Evolutionary conservation across 73 alveolate species (phyloP), one percentile per base, ranked within the genome.

Genomic region (Paramecium tetraurelia): DNA sequence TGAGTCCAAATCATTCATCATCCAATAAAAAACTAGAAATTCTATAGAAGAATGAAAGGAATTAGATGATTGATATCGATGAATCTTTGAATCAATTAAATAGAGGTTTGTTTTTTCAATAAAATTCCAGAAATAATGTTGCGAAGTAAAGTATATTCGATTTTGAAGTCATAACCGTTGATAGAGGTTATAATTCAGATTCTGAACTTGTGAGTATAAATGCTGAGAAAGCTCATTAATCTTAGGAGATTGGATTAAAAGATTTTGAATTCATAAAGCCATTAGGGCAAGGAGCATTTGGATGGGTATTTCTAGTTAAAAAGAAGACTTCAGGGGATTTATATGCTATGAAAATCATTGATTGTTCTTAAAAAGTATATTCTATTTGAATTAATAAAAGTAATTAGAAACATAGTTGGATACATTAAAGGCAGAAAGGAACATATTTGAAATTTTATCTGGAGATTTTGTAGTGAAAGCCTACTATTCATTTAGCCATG

Each of bases 261-360:
- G 98, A 97, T 96, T 97, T 97, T 89, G 96, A 89, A 41, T 92
- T 93, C 53, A 68, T 90, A 22, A 94, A 94, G 77, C 95, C 95
- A 57, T 93, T 97, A 58, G 99, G 99, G 0, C 68, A 92, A 70
- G 99, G 99, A 21, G 96, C 98, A 31, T 97, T 89, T 93, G 99
- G 99, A n/a, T 93, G 95, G 93, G 99, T 97, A 35, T 96, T 92
- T 85, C 85, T 97, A 68, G 99, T 95, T 5, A 95, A 90, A 88
- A 96, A 96, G 93, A 95, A 92, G 70, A 92, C 93, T 36, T 85
- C 98, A 1, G 92, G 92, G 33, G 96, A 92, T 84, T 71, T 95
- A 38, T 96, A 92, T 93, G 99, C 99, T 36, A 98, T 98, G 99
- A 98, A 98, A 92, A 98, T 97, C 33, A 88, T 98, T 7, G 94